Evolutionary conservation across 495 filamentous ascomycete species (phyloP).

Genomic region (Paragyromitra xinjiangensis): DNA sequence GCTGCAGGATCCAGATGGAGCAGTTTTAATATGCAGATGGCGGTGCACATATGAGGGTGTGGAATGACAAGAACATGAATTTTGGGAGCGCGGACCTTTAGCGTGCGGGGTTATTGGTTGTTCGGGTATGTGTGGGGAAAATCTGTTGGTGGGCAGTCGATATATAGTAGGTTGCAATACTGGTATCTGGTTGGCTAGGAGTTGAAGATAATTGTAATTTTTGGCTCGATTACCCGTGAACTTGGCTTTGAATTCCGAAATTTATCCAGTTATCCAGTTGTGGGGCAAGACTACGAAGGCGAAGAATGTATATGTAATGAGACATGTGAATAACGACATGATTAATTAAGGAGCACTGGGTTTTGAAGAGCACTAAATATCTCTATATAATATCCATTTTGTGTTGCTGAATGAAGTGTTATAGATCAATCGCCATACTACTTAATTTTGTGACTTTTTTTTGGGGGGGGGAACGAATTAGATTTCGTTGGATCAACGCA

Average conservation of each 20-base stretch:
- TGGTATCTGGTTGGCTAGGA: not conserved
- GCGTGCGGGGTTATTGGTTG: not conserved
- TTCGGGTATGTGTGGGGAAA: not conserved
- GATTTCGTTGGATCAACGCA: not conserved
- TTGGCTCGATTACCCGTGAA: not conserved
- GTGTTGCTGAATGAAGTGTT: not conserved
- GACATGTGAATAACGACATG: not conserved
- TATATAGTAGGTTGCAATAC: not conserved
- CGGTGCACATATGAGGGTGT: constrained; percentile 9
- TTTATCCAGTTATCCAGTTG: not conserved
- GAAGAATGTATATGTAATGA: not conserved
- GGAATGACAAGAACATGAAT: not conserved
- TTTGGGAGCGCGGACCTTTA: not conserved
- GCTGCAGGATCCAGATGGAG: not conserved
- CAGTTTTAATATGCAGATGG: not conserved
- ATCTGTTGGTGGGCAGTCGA: not conserved
- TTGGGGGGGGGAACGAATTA: not conserved
- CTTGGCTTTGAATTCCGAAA: not conserved
- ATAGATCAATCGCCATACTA: not conserved
- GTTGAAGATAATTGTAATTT: not conserved
- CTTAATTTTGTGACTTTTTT: not conserved
- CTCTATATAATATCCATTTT: not conserved
- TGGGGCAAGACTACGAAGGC: not conserved
- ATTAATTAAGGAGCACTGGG: not conserved
- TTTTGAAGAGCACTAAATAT: not conserved